A percentile compares a stretch with the other conserved stretches of the same genome.
These are phyloP conservation scores for Skeletonema tropicum DNA, from an alignment of 108 stramenopile species.

Conservation along the genomic window DNA sequence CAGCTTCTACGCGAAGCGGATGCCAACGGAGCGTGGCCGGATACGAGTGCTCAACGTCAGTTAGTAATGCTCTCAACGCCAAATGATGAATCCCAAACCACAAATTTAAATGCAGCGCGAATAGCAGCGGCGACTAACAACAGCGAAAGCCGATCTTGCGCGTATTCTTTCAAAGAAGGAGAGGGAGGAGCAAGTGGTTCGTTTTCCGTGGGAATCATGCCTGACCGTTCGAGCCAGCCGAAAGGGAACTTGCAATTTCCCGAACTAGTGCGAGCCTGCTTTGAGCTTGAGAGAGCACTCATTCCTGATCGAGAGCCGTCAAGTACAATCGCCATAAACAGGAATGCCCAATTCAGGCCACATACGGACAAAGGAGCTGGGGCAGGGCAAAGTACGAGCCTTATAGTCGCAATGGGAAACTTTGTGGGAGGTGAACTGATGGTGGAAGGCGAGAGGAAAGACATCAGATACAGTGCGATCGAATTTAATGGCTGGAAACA, in stretches of 20 bases:
- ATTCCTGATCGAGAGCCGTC: conserved; percentile 84
- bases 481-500: conserved; percentile 96
- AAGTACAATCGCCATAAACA: conserved; percentile 94
- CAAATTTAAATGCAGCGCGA: conserved; percentile 53
- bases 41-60: conserved; percentile 76
- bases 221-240: conserved; percentile 67
- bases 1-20: conserved; percentile 63
- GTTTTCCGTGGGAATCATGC: conserved; percentile 83
- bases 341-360: conserved; percentile 88
- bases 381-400: conserved; percentile 87
- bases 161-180: conserved; percentile 69
- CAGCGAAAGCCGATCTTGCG: conserved; percentile 51
- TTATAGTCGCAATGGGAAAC: conserved; percentile 92
- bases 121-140: conserved; percentile 47
- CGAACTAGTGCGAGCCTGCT: conserved; percentile 74
- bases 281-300: conserved; percentile 74
- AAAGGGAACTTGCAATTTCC: conserved; percentile 85
- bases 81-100: conserved; percentile 38
- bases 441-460: conserved; percentile 87
- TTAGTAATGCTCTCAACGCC: conserved; percentile 76
- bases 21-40: conserved; percentile 71
- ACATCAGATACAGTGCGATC: conserved; percentile 90
- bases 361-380: conserved; percentile 95
- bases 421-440: conserved; percentile 90
- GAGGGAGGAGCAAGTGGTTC: conserved; percentile 80